Base-by-base conservation (phyloP, 352 stramenopile genomes). In the Pythium aphanidermatum region DNA sequence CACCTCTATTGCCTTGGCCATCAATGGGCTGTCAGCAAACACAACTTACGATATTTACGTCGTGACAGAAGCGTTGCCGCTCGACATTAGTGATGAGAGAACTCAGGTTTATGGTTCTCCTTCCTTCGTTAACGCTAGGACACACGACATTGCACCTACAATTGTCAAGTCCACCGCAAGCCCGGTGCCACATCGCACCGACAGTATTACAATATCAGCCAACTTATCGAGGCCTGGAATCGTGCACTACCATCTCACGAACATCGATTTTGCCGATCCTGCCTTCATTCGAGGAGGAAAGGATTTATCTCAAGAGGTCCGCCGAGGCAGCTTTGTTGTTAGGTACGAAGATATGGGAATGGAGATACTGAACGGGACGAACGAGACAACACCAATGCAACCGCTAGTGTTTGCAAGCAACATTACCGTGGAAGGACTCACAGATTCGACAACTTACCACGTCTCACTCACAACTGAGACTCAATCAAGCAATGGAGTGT, bases 391-490 rank as follows among this genome's bases (percentile, higher is more conserved):
- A 4, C 68, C 73, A 0, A 77, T 81, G 23, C 63, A 86, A 4
- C 76, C 76, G 6, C 28, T 68, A 3, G 61, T 84, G 27, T 92
- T 79, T 20, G 54, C 72, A 3, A 66, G 55, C 28, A 87, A 90
- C 43, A 45, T 67, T n/a, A 86, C 69, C 0, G 41, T 90, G 17
- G 20, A 28, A 0, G 51, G 53, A 4, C 60, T 92, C 8, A 60
- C 55, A 16, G 53, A 63, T 4, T 74, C 58, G 2, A 70, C 55
- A 11, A 86, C 68, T 4, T 92, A 92, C 39, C 77, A 89, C 29
- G 56, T 87, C 14, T 92, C 77, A 6, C 63, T 92, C 12, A 86
- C 77, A 6, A 88, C 81, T 0, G 78, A 92, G 51, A 89, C 77
- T 0, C 52, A 59, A 9, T 44, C 38, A 0, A 89, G 76, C 29